These are phyloP conservation scores for Oemleria cerasiformis DNA, from an alignment of 306 rosid species.

Conservation along the genomic window DNA sequence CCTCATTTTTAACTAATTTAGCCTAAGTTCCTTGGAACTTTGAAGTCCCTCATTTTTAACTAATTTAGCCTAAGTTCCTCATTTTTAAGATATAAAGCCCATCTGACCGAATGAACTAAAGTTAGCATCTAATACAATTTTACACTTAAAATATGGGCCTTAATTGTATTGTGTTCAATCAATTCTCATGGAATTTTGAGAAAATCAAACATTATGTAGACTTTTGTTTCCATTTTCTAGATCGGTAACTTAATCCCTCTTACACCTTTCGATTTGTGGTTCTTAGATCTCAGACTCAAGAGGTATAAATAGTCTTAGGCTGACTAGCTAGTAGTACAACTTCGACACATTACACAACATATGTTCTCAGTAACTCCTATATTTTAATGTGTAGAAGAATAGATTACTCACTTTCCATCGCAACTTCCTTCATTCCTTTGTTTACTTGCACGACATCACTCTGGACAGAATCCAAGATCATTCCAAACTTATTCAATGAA, in stretches of 20 bases:
- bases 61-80: no score
- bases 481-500: slow-evolving; percentile 72
- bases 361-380: slow-evolving; percentile 23
- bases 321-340: neutral
- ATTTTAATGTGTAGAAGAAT: slow-evolving; percentile 23
- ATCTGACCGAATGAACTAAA: neutral
- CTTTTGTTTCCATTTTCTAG: slow-evolving; percentile 1
- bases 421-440: slow-evolving; percentile 80
- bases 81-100: neutral
- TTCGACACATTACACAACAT: neutral
- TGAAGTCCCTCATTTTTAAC: neutral
- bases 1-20: no score
- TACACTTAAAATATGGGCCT: neutral
- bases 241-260: slow-evolving; percentile 1
- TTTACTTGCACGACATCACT: slow-evolving; percentile 76
- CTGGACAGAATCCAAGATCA: slow-evolving; percentile 92
- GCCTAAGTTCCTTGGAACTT: no score
- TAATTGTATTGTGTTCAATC: neutral
- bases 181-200: neutral
- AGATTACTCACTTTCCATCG: slow-evolving; percentile 66
- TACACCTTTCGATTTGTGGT: neutral
- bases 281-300: neutral
- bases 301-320: neutral
- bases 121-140: neutral
- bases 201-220: neutral